These are phyloP conservation scores for Geopyxis carbonaria DNA, from an alignment of 495 filamentous ascomycete genomes.

Conservation along the genomic window DNA sequence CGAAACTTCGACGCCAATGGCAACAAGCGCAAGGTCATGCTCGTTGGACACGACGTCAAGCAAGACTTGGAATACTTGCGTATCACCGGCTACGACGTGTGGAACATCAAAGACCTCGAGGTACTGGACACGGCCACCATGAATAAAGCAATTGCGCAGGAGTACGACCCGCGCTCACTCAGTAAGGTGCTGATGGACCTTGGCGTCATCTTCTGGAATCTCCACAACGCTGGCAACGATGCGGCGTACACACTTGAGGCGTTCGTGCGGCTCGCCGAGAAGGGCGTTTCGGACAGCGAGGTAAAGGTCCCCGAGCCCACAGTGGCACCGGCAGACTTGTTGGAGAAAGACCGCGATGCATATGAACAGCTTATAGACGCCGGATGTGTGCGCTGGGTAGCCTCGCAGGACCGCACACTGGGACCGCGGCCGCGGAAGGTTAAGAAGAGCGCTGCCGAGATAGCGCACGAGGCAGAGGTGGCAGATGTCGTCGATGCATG, in stretches of 20 bases:
- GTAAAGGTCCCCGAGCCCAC: not conserved
- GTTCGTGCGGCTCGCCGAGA: constrained; percentile 50
- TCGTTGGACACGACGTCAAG: constrained; percentile 60
- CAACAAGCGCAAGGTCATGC: constrained; percentile 43
- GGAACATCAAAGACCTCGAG: constrained; percentile 39
- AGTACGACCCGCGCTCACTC: constrained; percentile 37
- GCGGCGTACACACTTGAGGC: constrained; percentile 67
- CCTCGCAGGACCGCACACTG: no score
- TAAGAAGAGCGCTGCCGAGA: no score
- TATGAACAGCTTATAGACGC: no score
- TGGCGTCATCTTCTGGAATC: constrained; percentile 40
- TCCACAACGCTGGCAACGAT: constrained; percentile 88
- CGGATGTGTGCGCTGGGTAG: no score
- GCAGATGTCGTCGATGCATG: no score
- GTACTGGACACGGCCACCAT: constrained; percentile 52
- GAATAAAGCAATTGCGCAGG: constrained; percentile 40
- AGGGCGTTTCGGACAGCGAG: no score
- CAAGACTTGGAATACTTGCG: constrained; percentile 51
- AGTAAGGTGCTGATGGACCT: constrained; percentile 44
- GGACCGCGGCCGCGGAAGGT: no score
- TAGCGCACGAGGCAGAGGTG: no score
- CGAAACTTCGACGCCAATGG: constrained; percentile 13
- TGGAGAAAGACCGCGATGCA: no score
- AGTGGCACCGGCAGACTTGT: no score
- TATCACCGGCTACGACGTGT: constrained; percentile 40